phyloP scores from a whole-genome alignment of 345 rosid genomes.

The Corchorus capsularis region DNA sequence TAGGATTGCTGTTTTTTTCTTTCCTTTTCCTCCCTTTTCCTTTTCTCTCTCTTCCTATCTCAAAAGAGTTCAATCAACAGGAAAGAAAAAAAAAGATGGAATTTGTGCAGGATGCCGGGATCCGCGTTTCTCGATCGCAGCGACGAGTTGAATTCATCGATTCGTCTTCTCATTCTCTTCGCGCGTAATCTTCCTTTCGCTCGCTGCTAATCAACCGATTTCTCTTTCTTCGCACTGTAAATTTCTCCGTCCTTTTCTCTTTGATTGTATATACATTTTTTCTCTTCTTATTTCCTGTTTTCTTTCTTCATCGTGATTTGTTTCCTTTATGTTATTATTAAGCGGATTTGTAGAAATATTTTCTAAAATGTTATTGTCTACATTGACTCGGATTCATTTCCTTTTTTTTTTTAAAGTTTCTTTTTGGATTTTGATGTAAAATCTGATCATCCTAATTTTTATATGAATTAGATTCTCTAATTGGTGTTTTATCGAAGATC shows the following conservation, averaged over 20 bases:
- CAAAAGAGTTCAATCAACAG: conserved; percentile 24
- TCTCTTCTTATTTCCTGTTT: conserved; percentile 13
- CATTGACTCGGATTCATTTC: conserved; percentile 30
- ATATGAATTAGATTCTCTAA: neutral
- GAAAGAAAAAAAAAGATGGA: neutral
- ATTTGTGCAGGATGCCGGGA: conserved; percentile 18
- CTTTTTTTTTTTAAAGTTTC: conserved; percentile 13
- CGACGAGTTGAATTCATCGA: conserved; percentile 25
- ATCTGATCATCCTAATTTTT: neutral
- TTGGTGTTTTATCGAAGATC: conserved; percentile 32
- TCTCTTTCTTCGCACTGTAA: conserved; percentile 18
- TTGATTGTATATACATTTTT: neutral
- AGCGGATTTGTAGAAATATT: neutral
- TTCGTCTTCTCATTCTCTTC: conserved; percentile 26
- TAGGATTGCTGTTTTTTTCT: conserved; percentile 16
- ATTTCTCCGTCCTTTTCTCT: conserved; percentile 11
- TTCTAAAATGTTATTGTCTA: conserved; percentile 12
- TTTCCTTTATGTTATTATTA: neutral
- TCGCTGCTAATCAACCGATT: conserved; percentile 8
- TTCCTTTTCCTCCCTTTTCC: neutral
- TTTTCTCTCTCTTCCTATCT: conserved; percentile 21
- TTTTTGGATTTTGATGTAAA: conserved; percentile 1
- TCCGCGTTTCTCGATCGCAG: conserved; percentile 37
- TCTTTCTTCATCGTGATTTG: conserved; percentile 7
- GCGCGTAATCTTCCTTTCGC: conserved; percentile 16